These are phyloP conservation scores for Sporothrix brasiliensis DNA, from an alignment of 2,329 filamentous ascomycete species.

Conservation along the genomic window DNA sequence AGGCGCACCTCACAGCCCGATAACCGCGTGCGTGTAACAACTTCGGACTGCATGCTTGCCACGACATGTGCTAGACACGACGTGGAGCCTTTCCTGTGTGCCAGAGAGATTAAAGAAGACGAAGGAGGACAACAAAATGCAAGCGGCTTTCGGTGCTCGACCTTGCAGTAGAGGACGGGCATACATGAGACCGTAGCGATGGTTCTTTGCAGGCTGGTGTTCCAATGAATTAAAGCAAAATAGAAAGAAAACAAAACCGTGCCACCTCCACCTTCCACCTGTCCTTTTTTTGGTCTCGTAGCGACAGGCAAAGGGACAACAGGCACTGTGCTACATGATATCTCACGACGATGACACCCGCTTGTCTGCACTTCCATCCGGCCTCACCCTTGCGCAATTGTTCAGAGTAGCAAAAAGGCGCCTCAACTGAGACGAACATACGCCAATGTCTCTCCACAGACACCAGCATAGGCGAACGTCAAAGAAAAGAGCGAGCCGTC, in stretches of 20 bases:
- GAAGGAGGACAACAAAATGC: too few species aligned
- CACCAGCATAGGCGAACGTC: background rate
- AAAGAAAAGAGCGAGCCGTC: background rate
- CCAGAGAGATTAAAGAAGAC: background rate
- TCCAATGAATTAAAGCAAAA: too few species aligned
- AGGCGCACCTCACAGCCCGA: background rate
- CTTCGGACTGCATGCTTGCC: background rate
- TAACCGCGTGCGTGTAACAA: background rate
- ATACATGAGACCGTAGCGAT: background rate
- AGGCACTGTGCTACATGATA: background rate
- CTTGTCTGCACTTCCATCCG: background rate
- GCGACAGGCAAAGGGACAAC: background rate
- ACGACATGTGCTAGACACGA: constrained; percentile 20
- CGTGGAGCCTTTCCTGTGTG: background rate
- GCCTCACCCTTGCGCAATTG: too few species aligned
- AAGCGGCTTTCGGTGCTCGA: too few species aligned
- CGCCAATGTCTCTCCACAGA: background rate
- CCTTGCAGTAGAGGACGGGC: background rate
- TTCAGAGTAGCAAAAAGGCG: too few species aligned
- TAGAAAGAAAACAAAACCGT: background rate
- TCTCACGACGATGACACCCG: background rate
- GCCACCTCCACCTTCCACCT: too few species aligned
- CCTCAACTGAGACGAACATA: too few species aligned
- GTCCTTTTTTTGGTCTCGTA: background rate
- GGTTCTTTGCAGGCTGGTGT: too few species aligned